Conservation (phyloP, 2,329 filamentous ascomycete species). For the Aschersonia sp. region DNA sequence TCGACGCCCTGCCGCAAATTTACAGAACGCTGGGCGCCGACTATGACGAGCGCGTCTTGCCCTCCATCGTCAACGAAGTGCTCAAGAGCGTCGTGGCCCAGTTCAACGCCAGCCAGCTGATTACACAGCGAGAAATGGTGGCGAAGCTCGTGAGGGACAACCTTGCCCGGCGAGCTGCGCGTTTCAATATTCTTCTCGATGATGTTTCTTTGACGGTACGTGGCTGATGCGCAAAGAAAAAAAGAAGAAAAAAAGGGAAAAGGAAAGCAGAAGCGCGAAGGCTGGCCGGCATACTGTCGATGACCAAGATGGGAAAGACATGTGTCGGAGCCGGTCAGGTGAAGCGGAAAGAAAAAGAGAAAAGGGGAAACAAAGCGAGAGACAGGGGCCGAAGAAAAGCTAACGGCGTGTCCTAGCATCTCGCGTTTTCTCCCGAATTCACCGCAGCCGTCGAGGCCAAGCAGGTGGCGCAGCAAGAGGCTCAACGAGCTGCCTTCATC, state of each 20-base stretch:
- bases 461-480: conserved; percentile 76
- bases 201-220: conserved; percentile 91
- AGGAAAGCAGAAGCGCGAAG: no score
- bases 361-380: no score
- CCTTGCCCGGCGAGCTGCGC: conserved; percentile 73
- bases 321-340: no score
- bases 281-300: no score
- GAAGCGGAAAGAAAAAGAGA: no score
- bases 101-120: conserved; percentile 96
- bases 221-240: no score
- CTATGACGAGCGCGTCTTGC: conserved; percentile 92
- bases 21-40: conserved; percentile 91
- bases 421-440: conserved; percentile 61
- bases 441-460: conserved; percentile 61
- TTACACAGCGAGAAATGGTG: conserved; percentile 97
- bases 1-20: conserved; percentile 86
- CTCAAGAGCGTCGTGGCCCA: conserved; percentile 97
- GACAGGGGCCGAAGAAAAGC: background rate
- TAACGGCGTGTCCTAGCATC: conserved; percentile 31
- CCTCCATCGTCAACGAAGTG: conserved; percentile 97
- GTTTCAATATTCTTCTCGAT: conserved; percentile 94
- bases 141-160: conserved; percentile 85
- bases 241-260: no score
- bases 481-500: conserved; percentile 89
- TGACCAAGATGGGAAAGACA: no score